phyloP scores from a whole-genome alignment of 495 filamentous ascomycete species.

The Penicillium turbatum region DNA sequence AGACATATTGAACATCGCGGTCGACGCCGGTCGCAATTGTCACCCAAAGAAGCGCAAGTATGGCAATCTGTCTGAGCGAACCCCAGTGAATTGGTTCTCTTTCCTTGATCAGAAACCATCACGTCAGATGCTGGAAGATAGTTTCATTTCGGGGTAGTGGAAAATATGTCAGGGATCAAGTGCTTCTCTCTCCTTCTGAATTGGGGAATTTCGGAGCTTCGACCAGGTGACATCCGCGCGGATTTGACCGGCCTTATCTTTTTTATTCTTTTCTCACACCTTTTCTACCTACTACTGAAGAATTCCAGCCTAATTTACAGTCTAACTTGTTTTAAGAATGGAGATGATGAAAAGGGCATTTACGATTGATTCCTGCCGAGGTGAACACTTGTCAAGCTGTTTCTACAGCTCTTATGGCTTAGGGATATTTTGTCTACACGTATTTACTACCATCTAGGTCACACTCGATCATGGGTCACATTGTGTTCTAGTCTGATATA shows the following conservation, averaged over 20 bases:
- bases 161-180: neutral
- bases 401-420: no score
- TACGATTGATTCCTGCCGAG: no score
- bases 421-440: no score
- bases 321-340: no score
- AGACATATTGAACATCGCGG: conserved; percentile 10
- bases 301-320: no score
- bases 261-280: no score
- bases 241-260: neutral
- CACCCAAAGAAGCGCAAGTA: conserved; percentile 14
- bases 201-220: neutral
- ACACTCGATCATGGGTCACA: no score
- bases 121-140: neutral
- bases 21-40: conserved; percentile 13
- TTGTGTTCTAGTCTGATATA: no score
- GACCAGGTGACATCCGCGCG: neutral
- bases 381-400: no score
- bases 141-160: neutral
- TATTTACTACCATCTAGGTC: no score
- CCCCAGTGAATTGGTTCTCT: conserved; percentile 18
- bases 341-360: no score
- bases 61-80: conserved; percentile 19
- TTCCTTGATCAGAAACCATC: conserved; percentile 10
- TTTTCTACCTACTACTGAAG: no score
- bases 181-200: neutral